Percentiles rank a stretch among this genome's conserved stretches.
These are phyloP conservation scores for Termitomyces sp. DNA, from an alignment of 768 basidiomycete species.

Conservation along the genomic window DNA sequence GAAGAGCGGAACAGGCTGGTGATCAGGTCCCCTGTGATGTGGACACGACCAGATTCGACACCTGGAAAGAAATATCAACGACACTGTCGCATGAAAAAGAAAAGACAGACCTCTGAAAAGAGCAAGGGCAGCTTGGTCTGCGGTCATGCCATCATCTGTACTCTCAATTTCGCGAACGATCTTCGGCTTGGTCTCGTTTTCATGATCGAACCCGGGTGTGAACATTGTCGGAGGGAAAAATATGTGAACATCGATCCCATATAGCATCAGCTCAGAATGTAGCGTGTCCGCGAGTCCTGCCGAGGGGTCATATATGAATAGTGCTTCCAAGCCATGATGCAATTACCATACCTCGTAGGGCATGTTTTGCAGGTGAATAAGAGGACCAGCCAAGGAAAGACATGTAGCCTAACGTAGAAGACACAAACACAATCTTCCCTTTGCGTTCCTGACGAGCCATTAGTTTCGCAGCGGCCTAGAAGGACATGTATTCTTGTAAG, in stretches of 20 bases:
- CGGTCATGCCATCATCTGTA: conserved; percentile 54
- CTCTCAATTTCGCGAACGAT: conserved; percentile 76
- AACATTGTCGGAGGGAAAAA: conserved; percentile 82
- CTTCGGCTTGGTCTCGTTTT: conserved; percentile 72
- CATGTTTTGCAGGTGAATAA: conserved; percentile 84
- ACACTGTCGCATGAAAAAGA: neutral
- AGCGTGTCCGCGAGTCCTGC: conserved; percentile 81
- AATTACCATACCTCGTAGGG: conserved; percentile 57
- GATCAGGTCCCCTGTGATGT: conserved; percentile 72
- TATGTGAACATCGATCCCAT: conserved; percentile 73
- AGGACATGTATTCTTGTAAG: neutral
- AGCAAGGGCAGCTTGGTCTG: conserved; percentile 56
- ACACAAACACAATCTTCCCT: conserved; percentile 73
- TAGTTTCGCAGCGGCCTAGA: conserved; percentile 60
- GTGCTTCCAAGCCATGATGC: neutral
- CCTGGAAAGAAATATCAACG: conserved; percentile 31
- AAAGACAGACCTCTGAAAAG: conserved; percentile 48
- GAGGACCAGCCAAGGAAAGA: conserved; percentile 72
- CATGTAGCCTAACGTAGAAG: conserved; percentile 71
- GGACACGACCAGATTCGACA: conserved; percentile 60
- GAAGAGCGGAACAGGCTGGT: conserved; percentile 63
- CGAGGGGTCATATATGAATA: neutral
- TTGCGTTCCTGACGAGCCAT: conserved; percentile 53
- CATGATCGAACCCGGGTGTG: conserved; percentile 69
- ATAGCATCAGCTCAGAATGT: conserved; percentile 72